Evolutionary conservation across 805 yeast species (phyloP), one percentile per base, ranked within the genome.

Genomic region (Starmerella apis): DNA sequence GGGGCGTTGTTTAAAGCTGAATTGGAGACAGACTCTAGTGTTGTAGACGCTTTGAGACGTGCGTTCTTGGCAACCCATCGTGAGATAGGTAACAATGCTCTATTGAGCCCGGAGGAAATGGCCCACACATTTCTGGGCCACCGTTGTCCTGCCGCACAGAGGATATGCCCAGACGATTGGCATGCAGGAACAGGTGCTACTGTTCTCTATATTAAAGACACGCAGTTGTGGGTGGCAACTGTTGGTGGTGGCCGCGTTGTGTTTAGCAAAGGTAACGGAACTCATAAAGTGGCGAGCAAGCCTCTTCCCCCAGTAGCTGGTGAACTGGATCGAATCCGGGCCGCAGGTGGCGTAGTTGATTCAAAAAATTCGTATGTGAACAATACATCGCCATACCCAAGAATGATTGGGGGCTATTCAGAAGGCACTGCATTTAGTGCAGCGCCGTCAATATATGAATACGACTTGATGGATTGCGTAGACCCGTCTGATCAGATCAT

Each of bases 351-450:
- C 1, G 83, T 76, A 63, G 95, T 92, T 10, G 78, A 85, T 9
- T 82, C 84, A 18, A 83, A 82, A 59, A 95, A 90, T 48, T 80
- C 82, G 54, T 73, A 87, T 41, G 95, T 90, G 64, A 94, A 94
- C 36, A 25, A 23, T 8, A 80, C 78, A 25, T 74, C 86, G 14
- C 81, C 79, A 44, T 84, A 87, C 44, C 85, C 96, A 1, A 76
- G 97, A 59, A 94, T 95, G 28, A 88, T 86, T 47, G 99, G 99
- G 0, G 88, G 83, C 62, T 82, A 83, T 64, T 83, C 83, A 56
- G 73, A 82, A 55, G 72, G 87, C 39, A 96, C 96, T 1, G 95
- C 86, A 62, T 78, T 90, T 24, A 86, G 83, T 61, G 83, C 95
- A 0, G 86, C 86, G 1, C 96, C 98, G 2, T 83, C 81, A 59